These are phyloP conservation scores for Lactarius tabidus DNA, from an alignment of 768 basidiomycete genomes.

Conservation along the genomic window DNA sequence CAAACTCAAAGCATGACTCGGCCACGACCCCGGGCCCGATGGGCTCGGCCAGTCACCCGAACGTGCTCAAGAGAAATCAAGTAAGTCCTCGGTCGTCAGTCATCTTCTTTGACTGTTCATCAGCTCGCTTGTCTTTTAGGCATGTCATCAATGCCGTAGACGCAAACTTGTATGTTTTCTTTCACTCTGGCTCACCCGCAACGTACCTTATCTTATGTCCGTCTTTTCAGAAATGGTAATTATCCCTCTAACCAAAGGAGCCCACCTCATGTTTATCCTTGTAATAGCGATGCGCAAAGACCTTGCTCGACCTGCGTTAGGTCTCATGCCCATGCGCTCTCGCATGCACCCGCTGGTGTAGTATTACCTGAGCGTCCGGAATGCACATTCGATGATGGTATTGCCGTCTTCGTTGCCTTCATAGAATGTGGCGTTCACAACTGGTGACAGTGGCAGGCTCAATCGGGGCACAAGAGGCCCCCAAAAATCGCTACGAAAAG, in stretches of 20 bases:
- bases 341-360: slow-evolving; percentile 56
- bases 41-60: slow-evolving; percentile 22
- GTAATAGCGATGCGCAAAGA: slow-evolving; percentile 61
- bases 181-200: not conserved
- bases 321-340: slow-evolving; percentile 65
- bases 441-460: slow-evolving; percentile 34
- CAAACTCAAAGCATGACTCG: slow-evolving; percentile 19
- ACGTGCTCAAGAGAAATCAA: slow-evolving; percentile 33
- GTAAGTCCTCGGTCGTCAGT: slow-evolving; percentile 24
- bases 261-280: not conserved
- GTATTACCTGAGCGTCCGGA: slow-evolving; percentile 53
- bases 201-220: slow-evolving; percentile 6
- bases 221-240: slow-evolving; percentile 30
- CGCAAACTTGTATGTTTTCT: slow-evolving; percentile 60
- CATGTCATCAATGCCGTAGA: slow-evolving; percentile 60
- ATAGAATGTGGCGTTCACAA: slow-evolving; percentile 5
- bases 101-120: not conserved
- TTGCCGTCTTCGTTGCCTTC: not conserved
- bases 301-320: slow-evolving; percentile 76
- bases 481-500: slow-evolving; percentile 58
- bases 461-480: slow-evolving; percentile 41
- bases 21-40: slow-evolving; percentile 24
- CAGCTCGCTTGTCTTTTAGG: slow-evolving; percentile 25
- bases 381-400: slow-evolving; percentile 76
- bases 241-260: not conserved